Conservation (phyloP, 306 rosid genomes). For the Malus domestica region DNA sequence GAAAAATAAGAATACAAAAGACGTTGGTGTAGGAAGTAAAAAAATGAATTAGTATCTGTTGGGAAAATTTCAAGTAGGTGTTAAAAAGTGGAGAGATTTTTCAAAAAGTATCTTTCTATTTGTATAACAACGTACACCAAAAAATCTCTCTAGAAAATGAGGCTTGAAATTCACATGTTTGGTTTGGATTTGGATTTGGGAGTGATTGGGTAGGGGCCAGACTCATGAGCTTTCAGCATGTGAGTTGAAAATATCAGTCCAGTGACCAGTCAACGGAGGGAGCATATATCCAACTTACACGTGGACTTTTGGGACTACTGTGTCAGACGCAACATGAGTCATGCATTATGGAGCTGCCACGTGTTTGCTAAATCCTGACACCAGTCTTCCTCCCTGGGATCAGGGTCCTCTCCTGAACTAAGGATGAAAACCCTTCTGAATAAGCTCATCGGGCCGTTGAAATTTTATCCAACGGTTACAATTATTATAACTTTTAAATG, state of each 20-base stretch:
- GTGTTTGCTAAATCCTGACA: neutral
- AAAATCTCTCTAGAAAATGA: neutral
- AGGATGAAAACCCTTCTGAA: fast-evolving
- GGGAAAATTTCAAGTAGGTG: too few species aligned
- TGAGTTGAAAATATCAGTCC: neutral
- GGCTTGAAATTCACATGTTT: neutral
- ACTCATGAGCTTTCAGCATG: neutral
- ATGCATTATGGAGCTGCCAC: neutral
- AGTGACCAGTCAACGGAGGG: neutral
- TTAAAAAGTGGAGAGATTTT: too few species aligned
- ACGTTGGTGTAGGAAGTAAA: too few species aligned
- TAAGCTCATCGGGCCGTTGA: too few species aligned
- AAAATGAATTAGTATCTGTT: too few species aligned
- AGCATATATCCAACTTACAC: neutral
- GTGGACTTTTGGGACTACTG: neutral
- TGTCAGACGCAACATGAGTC: neutral
- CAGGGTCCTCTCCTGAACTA: too few species aligned
- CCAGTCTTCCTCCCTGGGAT: neutral
- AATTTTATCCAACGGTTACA: too few species aligned
- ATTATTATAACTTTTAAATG: too few species aligned
- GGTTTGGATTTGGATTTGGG: neutral
- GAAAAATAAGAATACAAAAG: too few species aligned
- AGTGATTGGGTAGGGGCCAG: neutral
- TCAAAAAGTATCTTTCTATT: too few species aligned
- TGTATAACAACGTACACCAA: too few species aligned